Evolutionary conservation across 768 basidiomycete genomes (phyloP), one percentile per base, ranked within the genome.

Genomic region (Boletus sp.): DNA sequence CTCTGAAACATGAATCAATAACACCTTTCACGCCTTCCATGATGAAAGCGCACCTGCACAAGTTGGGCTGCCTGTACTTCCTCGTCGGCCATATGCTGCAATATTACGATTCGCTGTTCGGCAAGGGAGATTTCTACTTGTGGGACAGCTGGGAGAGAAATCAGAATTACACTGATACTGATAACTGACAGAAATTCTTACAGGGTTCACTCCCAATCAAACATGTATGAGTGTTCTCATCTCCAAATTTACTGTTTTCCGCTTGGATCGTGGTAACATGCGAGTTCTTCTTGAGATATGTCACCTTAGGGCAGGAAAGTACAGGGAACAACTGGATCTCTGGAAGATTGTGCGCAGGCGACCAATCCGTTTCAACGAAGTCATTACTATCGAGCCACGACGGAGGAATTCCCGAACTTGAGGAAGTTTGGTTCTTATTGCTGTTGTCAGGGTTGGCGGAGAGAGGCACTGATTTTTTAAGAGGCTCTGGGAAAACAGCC

Each of bases 221-320:
- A 68, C 93, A 98, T 0, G 78, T 75, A 66, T 98, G 95, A 3
- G 91, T 87, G 40, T 82, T 72, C 69, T 98, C 95, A 32, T 79
- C 74, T 1, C 94, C 95, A 65, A 98, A 98, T 70, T 94, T 96
- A 62, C 80, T 87, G 35, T 70, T 71, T 54, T 78, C 77, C 4
- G 70, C 67, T 29, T 76, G 72, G 38, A 72, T 74, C 11, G 71
- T 70, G 13, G 73, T 63, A n/a, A 71, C 63, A 14, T 75, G 73
- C 5, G 77, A 73, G 51, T 81, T 79, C 38, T 80, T 80, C 65
- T 84, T 89, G 67, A 88, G 89, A 72, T 89, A 95, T 8, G 83
- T 85, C 65, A 97, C 85, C 27, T 85, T 83, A 19, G 94, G 93
- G 63, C 89, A 92, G 9, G 80, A 79, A n/a, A 81, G 85, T 9